A percentile compares a stretch with the other conserved stretches of the same genome.
These are phyloP conservation scores for Petrea volubilis DNA, from an alignment of 257 asterid genomes.

Conservation along the genomic window DNA sequence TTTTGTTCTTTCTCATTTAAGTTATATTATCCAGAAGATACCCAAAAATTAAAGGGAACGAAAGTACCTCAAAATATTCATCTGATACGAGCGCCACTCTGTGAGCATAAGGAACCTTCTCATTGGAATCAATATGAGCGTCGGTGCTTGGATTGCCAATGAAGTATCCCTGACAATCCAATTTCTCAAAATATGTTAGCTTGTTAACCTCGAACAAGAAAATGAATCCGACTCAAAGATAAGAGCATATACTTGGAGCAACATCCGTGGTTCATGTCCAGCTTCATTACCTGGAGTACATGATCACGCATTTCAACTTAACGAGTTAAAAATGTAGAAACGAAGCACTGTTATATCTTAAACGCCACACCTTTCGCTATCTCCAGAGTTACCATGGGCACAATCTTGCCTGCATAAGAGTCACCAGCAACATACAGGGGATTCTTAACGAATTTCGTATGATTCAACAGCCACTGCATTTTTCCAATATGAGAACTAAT, in stretches of 20 bases:
- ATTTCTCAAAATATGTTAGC: not conserved
- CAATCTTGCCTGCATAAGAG: conserved; percentile 53
- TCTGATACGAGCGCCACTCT: conserved; percentile 36
- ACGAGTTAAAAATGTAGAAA: too few species aligned
- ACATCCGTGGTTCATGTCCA: conserved; percentile 40
- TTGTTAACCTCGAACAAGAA: not conserved
- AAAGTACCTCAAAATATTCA: not conserved
- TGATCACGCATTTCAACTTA: not conserved
- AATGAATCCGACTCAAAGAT: not conserved
- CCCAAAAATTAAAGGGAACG: not conserved
- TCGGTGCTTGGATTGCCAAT: conserved; percentile 37
- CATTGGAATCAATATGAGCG: conserved; percentile 11
- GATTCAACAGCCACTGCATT: conserved; percentile 50
- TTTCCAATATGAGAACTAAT: not conserved
- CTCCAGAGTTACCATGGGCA: conserved; percentile 43
- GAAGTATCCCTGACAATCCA: conserved; percentile 44
- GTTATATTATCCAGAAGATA: not conserved
- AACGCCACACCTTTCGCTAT: conserved; percentile 43
- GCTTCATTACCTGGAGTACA: conserved; percentile 43
- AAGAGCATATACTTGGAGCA: conserved; percentile 31
- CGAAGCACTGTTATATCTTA: not conserved
- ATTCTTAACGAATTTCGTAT: conserved; percentile 32
- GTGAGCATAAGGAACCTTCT: conserved; percentile 15
- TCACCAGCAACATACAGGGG: conserved; percentile 51
- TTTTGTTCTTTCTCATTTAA: too few species aligned